Base-by-base conservation (phyloP, 208 protist species). In the Leishmania braziliensis region DNA sequence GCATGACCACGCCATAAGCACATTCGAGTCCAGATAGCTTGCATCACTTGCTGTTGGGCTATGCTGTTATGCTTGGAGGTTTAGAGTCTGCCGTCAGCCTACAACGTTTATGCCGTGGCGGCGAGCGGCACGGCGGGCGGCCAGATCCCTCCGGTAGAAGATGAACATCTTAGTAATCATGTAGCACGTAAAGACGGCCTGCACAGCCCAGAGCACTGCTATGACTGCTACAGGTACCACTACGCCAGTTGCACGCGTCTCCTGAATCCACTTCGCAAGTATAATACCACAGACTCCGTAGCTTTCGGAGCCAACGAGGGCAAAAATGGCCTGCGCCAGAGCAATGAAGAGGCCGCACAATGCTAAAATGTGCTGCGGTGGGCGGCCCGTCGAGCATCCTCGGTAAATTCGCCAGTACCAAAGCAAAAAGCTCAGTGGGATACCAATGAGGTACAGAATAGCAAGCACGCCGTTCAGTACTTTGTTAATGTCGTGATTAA, bases 391-490 rank as follows among this genome's bases (percentile, higher is more conserved):
- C 71, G 80, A 91, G 72, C 90, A 92, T 33, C 84, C 84, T 56
- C 72, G 50, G 60, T 94, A 96, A 16, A 96, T 70, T 1, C 80
- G 78, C 89, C 90, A 96, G 82, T 94, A 93, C 88, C 90, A 96
- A 29, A 89, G 62, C 51, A 96, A 71, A 78, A 96, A 96, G 66
- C 82, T 80, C n/a, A 94, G 77, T 16, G 92, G 92, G 29, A 90
- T 86, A 29, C 92, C 92, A 36, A 92, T 26, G 29, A 96, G 70
- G 48, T 94, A 93, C 1, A 93, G 72, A 56, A 87, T 70, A 5
- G 92, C 82, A 26, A 96, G 84, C 54, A 88, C 75, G 48, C 54
- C 89, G 51, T 85, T 93, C 66, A 82, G 72, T 18, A 78, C 76
- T 60, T 82, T 84, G 75, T 94, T 89, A 53, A 90, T 78, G 18